These are phyloP conservation scores for Septoria linicola DNA, from an alignment of 2,329 filamentous ascomycete species.

Conservation along the genomic window DNA sequence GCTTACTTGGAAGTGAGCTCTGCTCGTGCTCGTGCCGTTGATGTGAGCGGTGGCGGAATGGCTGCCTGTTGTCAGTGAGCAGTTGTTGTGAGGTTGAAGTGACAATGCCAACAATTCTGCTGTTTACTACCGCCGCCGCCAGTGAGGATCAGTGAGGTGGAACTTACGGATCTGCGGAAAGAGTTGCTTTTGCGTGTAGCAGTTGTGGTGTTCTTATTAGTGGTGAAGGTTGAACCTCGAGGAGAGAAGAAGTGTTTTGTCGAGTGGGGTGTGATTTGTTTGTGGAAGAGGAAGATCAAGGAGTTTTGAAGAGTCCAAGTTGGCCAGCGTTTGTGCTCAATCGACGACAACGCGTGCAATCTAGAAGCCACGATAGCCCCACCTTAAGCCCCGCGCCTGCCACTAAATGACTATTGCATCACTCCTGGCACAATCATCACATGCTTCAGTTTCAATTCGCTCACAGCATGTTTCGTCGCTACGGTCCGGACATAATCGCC, in stretches of 20 bases:
- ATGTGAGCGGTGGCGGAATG: slow-evolving; percentile 3
- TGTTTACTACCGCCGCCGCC: too few species aligned
- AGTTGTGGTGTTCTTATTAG: too few species aligned
- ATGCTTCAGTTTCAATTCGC: too few species aligned
- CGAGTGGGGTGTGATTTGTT: neutral
- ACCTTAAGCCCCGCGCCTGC: neutral
- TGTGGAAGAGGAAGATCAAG: slow-evolving; percentile 1
- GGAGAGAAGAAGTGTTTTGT: neutral
- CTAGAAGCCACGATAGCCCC: neutral
- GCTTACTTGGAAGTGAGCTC: slow-evolving; percentile 8
- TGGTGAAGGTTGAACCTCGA: too few species aligned
- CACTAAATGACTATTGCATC: too few species aligned
- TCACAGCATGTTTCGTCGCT: too few species aligned
- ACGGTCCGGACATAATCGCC: too few species aligned
- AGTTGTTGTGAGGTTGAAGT: neutral
- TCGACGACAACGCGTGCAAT: neutral
- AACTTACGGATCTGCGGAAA: too few species aligned
- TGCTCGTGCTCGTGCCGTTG: slow-evolving; percentile 1
- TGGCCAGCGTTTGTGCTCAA: neutral
- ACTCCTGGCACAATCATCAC: too few species aligned
- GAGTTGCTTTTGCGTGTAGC: too few species aligned
- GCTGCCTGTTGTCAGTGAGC: neutral
- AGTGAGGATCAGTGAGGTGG: too few species aligned
- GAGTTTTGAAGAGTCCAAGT: slow-evolving; percentile 1
- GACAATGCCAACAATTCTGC: too few species aligned